These are phyloP conservation scores for Paecilomyces dactylethromorphus DNA, from an alignment of 2,329 filamentous ascomycete species.

Conservation along the genomic window DNA sequence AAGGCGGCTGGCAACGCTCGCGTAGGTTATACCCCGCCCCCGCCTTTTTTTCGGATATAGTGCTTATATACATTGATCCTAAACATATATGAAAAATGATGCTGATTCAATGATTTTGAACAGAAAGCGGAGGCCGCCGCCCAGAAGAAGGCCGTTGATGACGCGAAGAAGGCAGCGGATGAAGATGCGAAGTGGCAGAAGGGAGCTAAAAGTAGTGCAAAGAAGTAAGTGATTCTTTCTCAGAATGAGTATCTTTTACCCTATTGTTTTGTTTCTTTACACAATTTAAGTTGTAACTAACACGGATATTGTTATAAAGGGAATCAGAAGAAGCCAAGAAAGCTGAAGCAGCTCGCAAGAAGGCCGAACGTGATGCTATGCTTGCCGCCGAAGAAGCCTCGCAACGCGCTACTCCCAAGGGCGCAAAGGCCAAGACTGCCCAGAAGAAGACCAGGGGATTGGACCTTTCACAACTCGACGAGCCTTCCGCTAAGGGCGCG, in stretches of 20 bases:
- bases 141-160: constrained; percentile 65
- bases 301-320: constrained; percentile 41
- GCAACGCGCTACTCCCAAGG: constrained; percentile 55
- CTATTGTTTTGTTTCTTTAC: background rate
- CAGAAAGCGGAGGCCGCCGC: constrained; percentile 86
- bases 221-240: constrained; percentile 61
- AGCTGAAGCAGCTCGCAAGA: constrained; percentile 75
- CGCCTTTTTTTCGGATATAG: constrained; percentile 10
- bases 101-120: constrained; percentile 9
- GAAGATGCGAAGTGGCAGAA: constrained; percentile 78
- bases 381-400: constrained; percentile 75
- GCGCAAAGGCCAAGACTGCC: constrained; percentile 44
- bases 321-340: constrained; percentile 80
- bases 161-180: constrained; percentile 57
- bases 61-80: background rate
- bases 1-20: constrained; percentile 79
- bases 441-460: constrained; percentile 59
- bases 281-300: constrained; percentile 1
- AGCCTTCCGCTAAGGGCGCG: constrained; percentile 44
- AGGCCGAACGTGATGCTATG: constrained; percentile 82
- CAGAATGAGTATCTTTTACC: background rate
- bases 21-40: constrained; percentile 28
- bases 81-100: background rate
- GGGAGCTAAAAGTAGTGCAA: constrained; percentile 75
- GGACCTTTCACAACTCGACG: constrained; percentile 70